Percentiles rank a stretch among this genome's conserved stretches.
These are phyloP conservation scores for Pichia terricola DNA, from an alignment of 1,139 yeast genomes.

Conservation along the genomic window DNA sequence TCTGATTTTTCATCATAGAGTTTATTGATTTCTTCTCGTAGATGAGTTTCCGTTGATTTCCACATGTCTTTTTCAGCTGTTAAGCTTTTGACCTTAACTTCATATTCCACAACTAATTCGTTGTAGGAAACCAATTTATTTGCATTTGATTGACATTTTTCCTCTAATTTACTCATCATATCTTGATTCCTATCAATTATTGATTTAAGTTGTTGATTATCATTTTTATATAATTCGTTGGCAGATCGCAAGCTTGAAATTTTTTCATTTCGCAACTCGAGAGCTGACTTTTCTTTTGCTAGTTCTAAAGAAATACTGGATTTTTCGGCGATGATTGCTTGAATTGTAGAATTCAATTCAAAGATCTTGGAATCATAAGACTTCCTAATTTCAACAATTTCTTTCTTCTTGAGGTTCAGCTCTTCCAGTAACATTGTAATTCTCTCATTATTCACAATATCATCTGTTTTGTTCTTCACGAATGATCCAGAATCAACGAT, in stretches of 20 bases:
- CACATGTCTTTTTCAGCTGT: conserved; percentile 48
- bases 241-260: conserved; percentile 28
- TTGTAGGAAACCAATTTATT: conserved; percentile 43
- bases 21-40: conserved; percentile 44
- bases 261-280: conserved; percentile 39
- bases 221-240: conserved; percentile 31
- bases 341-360: conserved; percentile 30
- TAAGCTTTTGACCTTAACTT: conserved; percentile 39
- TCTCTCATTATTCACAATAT: conserved; percentile 23
- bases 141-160: conserved; percentile 45
- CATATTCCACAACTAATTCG: conserved; percentile 30
- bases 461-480: conserved; percentile 15
- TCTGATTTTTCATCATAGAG: conserved; percentile 52
- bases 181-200: conserved; percentile 46
- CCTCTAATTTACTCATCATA: conserved; percentile 41
- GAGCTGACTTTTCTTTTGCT: conserved; percentile 38
- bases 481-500: conserved; percentile 31
- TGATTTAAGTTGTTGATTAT: conserved; percentile 35
- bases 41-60: conserved; percentile 40
- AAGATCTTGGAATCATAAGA: conserved; percentile 36
- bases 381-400: conserved; percentile 25
- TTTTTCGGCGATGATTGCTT: conserved; percentile 38
- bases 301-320: conserved; percentile 36
- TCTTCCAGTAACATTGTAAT: conserved; percentile 26
- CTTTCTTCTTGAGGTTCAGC: conserved; percentile 22